Evolutionary conservation across 2,329 filamentous ascomycete genomes (phyloP), one percentile per base, ranked within the genome.

Genomic region (Ophiocordyceps sinensis): DNA sequence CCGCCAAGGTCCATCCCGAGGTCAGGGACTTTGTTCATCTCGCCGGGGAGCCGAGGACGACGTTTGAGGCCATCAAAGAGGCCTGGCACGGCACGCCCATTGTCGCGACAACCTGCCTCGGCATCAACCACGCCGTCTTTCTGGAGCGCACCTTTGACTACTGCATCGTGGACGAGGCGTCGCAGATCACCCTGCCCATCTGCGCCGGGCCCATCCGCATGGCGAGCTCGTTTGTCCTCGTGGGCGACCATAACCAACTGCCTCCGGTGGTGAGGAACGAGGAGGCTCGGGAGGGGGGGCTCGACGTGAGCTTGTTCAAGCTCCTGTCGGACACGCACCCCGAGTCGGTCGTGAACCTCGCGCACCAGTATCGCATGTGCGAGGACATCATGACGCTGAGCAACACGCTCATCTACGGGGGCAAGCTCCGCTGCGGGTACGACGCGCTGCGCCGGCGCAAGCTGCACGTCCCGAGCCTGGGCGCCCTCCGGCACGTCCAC

Each of bases 281-380:
- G 51, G 79, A 87, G 51, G 91, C 91, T 3, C 76, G 82, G 37
- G 73, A 80, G 42, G 88, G 88, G 12, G 91, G 91, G 1, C 68
- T 98, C 5, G 91, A 98, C 57, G 74, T 95, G 37, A 94, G 85
- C 56, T 69, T 98, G 40, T 98, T 98, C 71, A 94, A 94, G 57
- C 71, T 91, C 4, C 73, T 98, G 12, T 95, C 87, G 1, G 91
- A 96, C 53, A 73, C 75, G 1, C 88, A 96, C 47, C 88, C 91
- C 0, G 68, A 77, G 37, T 87, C 87, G 1, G 88, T 98, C 2
- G 85, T 93, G 46, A 94, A 84, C 47, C 73, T 98, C 2, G 87
- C 91, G 52, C 87, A 95, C 53, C 91, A 98, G 57, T 98, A 98
- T 57, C 85, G 91, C 45, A 98, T 98, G 91, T 94, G 86, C 53